Conservation (phyloP, 306 rosid species). For the Canavalia gladiata region DNA sequence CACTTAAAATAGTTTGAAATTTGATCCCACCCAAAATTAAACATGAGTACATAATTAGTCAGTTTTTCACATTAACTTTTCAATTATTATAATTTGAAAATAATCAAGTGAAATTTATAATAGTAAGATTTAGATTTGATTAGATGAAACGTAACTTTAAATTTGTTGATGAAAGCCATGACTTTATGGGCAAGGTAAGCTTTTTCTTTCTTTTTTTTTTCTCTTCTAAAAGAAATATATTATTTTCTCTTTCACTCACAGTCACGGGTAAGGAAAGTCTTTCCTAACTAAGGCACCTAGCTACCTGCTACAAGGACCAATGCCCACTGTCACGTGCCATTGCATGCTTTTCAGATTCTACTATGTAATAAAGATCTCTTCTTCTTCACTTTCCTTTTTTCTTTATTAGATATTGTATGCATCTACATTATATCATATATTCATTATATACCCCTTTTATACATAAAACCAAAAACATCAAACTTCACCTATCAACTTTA, state of each 20-base stretch:
- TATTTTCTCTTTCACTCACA: slow-evolving; percentile 35
- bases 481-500: slow-evolving; percentile 28
- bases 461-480: neutral
- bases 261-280: slow-evolving; percentile 51
- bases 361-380: slow-evolving; percentile 1
- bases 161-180: slow-evolving; percentile 45
- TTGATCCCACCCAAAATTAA: slow-evolving; percentile 23
- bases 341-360: slow-evolving; percentile 44
- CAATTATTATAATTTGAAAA: neutral
- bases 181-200: slow-evolving; percentile 48
- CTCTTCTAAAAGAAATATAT: neutral
- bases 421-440: neutral
- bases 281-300: slow-evolving; percentile 46
- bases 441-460: neutral
- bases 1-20: slow-evolving; percentile 12
- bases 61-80: slow-evolving; percentile 27
- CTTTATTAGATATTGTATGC: neutral
- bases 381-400: slow-evolving; percentile 4
- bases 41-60: neutral
- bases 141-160: slow-evolving; percentile 57
- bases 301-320: slow-evolving; percentile 57
- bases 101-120: slow-evolving; percentile 24
- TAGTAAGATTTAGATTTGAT: slow-evolving; percentile 8
- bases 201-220: neutral
- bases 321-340: slow-evolving; percentile 55